Conservation (phyloP, 257 asterid species). For the Linaria vulgaris region DNA sequence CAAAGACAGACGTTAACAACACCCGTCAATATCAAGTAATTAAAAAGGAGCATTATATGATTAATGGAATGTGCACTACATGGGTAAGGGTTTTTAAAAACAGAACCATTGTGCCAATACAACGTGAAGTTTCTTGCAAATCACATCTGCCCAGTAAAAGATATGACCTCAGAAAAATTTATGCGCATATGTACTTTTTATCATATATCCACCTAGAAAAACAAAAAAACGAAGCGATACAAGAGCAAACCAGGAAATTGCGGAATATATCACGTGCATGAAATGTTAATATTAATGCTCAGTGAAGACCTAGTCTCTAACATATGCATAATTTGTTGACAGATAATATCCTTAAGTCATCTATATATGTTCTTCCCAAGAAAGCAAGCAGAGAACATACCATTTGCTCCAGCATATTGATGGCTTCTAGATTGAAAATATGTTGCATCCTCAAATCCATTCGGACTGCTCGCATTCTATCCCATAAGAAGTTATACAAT, state of each 20-base stretch:
- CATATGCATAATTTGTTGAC: not conserved
- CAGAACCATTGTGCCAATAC: constrained; percentile 12
- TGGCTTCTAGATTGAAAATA: constrained; percentile 78
- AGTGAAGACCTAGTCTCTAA: not conserved
- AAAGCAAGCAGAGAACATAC: constrained; percentile 38
- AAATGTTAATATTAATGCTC: not conserved
- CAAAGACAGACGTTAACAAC: constrained; percentile 26
- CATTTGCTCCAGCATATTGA: constrained; percentile 97
- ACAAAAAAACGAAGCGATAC: not conserved
- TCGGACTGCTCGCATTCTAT: constrained; percentile 96
- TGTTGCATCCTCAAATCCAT: constrained; percentile 99
- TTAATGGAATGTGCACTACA: constrained; percentile 4
- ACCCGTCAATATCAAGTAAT: constrained; percentile 20
- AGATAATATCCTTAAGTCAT: not conserved
- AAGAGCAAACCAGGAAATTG: not conserved
- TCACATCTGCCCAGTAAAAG: not conserved
- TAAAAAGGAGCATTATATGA: constrained; percentile 2
- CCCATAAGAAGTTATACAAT: constrained; percentile 95
- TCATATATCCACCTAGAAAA: no score
- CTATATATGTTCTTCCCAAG: constrained; percentile 5
- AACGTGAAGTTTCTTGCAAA: not conserved
- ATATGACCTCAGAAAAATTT: constrained; percentile 2
- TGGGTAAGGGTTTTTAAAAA: not conserved
- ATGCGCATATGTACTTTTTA: not conserved
- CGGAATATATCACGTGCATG: not conserved